These are phyloP conservation scores for Lactarius sanguifluus DNA, from an alignment of 768 basidiomycete species.

Conservation along the genomic window DNA sequence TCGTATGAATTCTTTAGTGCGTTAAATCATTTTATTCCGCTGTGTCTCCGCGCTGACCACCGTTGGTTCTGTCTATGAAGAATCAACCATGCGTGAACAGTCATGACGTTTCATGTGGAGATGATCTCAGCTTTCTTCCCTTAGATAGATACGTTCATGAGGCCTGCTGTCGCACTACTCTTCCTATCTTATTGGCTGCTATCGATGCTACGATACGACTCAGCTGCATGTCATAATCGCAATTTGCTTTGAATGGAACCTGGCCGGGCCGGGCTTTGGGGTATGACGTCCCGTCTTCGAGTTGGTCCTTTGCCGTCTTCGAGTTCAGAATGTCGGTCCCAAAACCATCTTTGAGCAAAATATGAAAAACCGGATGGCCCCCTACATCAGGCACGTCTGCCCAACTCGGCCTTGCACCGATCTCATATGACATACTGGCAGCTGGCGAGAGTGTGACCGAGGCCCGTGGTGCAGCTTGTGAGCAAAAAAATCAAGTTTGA, in stretches of 20 bases:
- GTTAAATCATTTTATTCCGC: slow-evolving; percentile 37
- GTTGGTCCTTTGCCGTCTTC: neutral
- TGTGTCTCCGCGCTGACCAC: slow-evolving; percentile 4
- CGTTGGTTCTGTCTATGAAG: slow-evolving; percentile 10
- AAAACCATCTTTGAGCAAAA: slow-evolving; percentile 65
- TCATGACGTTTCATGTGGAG: slow-evolving; percentile 17
- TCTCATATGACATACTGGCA: neutral
- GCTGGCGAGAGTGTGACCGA: slow-evolving; percentile 52
- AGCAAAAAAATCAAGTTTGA: slow-evolving; percentile 93
- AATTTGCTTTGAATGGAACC: neutral
- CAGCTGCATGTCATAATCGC: slow-evolving; percentile 1
- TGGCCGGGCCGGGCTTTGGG: neutral
- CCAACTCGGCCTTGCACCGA: too few species aligned
- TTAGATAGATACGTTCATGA: slow-evolving; percentile 12
- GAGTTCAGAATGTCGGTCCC: slow-evolving; percentile 56
- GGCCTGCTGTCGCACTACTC: slow-evolving; percentile 12
- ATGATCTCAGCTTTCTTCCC: neutral
- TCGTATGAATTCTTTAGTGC: slow-evolving; percentile 98
- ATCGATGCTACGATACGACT: neutral
- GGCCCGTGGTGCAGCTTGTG: slow-evolving; percentile 78
- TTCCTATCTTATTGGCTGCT: slow-evolving; percentile 15
- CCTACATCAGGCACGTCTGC: too few species aligned
- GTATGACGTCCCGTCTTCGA: neutral
- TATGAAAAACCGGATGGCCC: slow-evolving; percentile 46
- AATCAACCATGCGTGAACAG: slow-evolving; percentile 23